These are phyloP conservation scores for Pulveroboletus sp. DNA, from an alignment of 768 basidiomycete species.

Conservation along the genomic window DNA sequence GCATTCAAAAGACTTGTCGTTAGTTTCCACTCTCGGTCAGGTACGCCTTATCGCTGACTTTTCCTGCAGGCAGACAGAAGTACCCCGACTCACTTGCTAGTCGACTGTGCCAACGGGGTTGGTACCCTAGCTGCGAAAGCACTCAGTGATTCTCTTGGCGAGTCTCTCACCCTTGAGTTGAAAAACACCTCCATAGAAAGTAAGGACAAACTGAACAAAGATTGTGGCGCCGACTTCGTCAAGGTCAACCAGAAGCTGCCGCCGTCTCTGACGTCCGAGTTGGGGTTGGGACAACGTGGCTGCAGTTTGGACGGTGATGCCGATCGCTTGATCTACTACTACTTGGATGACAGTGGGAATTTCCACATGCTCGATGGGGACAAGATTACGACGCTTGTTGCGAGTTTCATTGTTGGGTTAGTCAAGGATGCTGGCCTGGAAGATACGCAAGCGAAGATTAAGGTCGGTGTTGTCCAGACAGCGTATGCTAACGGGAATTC, in stretches of 20 bases:
- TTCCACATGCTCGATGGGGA: constrained; percentile 97
- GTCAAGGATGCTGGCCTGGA: constrained; percentile 83
- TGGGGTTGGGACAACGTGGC: constrained; percentile 71
- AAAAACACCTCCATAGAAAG: constrained; percentile 65
- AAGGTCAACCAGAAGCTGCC: constrained; percentile 90
- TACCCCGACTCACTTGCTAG: constrained; percentile 54
- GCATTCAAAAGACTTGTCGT: constrained; percentile 89
- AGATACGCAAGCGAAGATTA: constrained; percentile 44
- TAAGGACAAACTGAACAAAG: constrained; percentile 71
- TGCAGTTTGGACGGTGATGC: constrained; percentile 98
- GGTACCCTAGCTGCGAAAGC: constrained; percentile 69
- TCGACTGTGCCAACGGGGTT: constrained; percentile 99
- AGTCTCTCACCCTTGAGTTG: constrained; percentile 56
- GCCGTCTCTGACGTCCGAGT: constrained; percentile 57
- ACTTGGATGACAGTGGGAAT: constrained; percentile 66
- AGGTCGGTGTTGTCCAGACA: constrained; percentile 95
- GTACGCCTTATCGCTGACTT: constrained; percentile 4
- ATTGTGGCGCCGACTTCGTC: constrained; percentile 94
- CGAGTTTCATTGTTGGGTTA: constrained; percentile 87
- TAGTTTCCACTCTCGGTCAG: constrained; percentile 29
- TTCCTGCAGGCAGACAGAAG: constrained; percentile 50
- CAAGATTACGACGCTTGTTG: constrained; percentile 93
- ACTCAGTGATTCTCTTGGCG: constrained; percentile 55
- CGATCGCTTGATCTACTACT: constrained; percentile 94
- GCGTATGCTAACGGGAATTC: constrained; percentile 98